Evolutionary conservation across 2,329 filamentous ascomycete genomes (phyloP).

Genomic region (Curvularia spicifera): DNA sequence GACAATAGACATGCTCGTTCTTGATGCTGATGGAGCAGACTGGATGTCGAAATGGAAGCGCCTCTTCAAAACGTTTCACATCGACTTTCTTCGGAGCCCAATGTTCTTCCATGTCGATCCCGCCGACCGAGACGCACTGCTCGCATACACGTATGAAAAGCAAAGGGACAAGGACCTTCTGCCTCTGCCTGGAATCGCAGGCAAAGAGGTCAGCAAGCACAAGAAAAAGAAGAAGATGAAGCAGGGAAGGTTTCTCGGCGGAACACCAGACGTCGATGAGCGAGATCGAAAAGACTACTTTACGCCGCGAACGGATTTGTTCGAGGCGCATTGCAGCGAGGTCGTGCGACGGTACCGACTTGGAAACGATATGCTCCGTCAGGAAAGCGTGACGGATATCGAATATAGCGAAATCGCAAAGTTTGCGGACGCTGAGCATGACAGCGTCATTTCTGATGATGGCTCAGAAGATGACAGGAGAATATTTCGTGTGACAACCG

Average conservation of each 20-base stretch:
- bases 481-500: slow-evolving; percentile 70
- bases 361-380: slow-evolving; percentile 61
- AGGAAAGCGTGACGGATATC: slow-evolving; percentile 68
- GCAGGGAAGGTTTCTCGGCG: slow-evolving; percentile 54
- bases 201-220: slow-evolving; percentile 82
- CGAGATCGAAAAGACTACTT: slow-evolving; percentile 57
- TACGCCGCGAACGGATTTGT: slow-evolving; percentile 51
- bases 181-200: slow-evolving; percentile 76
- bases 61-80: slow-evolving; percentile 72
- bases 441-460: slow-evolving; percentile 29
- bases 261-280: slow-evolving; percentile 52
- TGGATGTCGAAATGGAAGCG: slow-evolving; percentile 77
- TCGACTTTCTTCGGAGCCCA: slow-evolving; percentile 74
- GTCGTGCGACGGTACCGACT: slow-evolving; percentile 56
- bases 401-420: slow-evolving; percentile 59
- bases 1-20: slow-evolving; percentile 57
- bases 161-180: slow-evolving; percentile 68
- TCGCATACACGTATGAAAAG: slow-evolving; percentile 70
- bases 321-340: slow-evolving; percentile 51
- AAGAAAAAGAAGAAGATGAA: slow-evolving; percentile 68
- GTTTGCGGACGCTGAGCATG: slow-evolving; percentile 27
- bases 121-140: slow-evolving; percentile 72
- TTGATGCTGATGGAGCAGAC: slow-evolving; percentile 67
- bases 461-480: slow-evolving; percentile 51
- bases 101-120: slow-evolving; percentile 87